Percentiles rank a stretch among this genome's conserved stretches.
Conservation (phyloP, 306 rosid genomes). For the Medicago truncatula region DNA sequence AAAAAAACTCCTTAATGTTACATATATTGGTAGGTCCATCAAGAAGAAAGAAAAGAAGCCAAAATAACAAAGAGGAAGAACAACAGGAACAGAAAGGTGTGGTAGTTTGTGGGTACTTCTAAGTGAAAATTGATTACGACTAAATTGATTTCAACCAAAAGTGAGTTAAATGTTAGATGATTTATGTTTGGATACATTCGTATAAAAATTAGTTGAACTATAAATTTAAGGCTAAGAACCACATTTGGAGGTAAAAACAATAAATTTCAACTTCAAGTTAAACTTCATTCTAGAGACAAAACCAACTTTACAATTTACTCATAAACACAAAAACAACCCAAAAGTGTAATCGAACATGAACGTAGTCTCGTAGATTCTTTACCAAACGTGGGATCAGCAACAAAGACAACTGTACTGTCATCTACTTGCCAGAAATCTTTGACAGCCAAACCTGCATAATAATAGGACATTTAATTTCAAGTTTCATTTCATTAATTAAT, state of each 20-base stretch:
- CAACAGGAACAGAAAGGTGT: slow-evolving; percentile 26
- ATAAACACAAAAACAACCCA: background rate
- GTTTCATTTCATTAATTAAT: background rate
- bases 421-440: slow-evolving; percentile 97
- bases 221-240: background rate
- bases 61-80: background rate
- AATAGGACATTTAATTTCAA: background rate
- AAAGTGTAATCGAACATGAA: too few species aligned
- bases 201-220: background rate
- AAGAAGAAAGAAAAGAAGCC: slow-evolving; percentile 14
- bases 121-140: background rate
- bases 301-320: background rate
- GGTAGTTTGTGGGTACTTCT: background rate
- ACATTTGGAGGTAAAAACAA: background rate
- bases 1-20: slow-evolving; percentile 16
- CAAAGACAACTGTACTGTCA: slow-evolving; percentile 95
- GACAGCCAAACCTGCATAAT: slow-evolving; percentile 79
- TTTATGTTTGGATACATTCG: background rate
- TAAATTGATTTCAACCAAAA: background rate
- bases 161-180: background rate
- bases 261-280: background rate
- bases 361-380: slow-evolving; percentile 15
- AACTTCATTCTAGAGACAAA: background rate
- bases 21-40: background rate
- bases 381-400: slow-evolving; percentile 99